Conservation (phyloP, 345 rosid species). For the Euphorbia peplus region DNA sequence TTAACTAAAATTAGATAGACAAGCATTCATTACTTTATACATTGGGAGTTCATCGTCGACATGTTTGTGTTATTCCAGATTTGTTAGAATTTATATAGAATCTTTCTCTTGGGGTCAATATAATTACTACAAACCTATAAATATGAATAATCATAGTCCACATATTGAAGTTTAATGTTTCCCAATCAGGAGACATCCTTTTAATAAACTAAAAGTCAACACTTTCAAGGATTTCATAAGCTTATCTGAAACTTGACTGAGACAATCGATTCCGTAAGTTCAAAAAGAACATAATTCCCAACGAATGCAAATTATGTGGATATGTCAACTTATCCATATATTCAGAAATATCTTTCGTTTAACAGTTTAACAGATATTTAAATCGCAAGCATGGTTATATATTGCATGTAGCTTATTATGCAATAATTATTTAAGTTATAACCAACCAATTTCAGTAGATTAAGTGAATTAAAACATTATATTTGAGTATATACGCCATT, state of each 20-base stretch:
- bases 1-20: neutral
- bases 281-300: too few relatives aligned
- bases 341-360: too few relatives aligned
- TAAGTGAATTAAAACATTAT: neutral
- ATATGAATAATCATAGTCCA: neutral
- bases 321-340: neutral
- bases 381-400: neutral
- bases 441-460: neutral
- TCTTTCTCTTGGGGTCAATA: neutral
- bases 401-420: neutral
- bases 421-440: neutral
- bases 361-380: too few relatives aligned
- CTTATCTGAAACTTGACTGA: too few relatives aligned
- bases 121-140: neutral
- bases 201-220: neutral
- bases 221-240: neutral
- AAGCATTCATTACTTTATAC: neutral
- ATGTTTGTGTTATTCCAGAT: neutral
- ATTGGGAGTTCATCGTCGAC: neutral
- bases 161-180: neutral
- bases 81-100: neutral
- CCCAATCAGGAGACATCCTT: neutral
- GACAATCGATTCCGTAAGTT: too few relatives aligned
- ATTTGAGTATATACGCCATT: neutral
- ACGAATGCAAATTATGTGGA: too few relatives aligned